phyloP scores from a whole-genome alignment of 768 basidiomycete genomes.

The Panus rudis region DNA sequence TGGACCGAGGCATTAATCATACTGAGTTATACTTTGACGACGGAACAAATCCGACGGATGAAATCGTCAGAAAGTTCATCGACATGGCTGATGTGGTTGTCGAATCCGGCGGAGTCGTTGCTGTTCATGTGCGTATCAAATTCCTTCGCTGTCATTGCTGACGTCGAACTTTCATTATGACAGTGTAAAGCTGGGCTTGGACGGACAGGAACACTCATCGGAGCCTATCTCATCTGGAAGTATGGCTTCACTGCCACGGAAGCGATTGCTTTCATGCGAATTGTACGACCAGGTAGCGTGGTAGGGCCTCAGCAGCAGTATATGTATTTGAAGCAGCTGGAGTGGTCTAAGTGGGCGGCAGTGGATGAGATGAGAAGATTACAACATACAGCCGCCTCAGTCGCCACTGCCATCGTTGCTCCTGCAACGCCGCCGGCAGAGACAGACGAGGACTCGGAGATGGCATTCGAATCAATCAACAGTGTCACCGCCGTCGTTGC shows the following conservation, averaged over 20 bases:
- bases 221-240: slow-evolving; percentile 98
- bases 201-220: slow-evolving; percentile 92
- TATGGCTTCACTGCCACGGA: slow-evolving; percentile 95
- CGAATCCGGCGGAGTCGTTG: slow-evolving; percentile 72
- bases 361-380: slow-evolving; percentile 65
- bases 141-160: slow-evolving; percentile 7
- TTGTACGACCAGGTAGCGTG: slow-evolving; percentile 89
- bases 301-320: slow-evolving; percentile 93
- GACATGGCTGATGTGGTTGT: slow-evolving; percentile 76
- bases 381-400: slow-evolving; percentile 19
- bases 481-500: slow-evolving; percentile 27
- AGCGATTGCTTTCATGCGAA: slow-evolving; percentile 97
- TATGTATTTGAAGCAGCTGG: slow-evolving; percentile 89
- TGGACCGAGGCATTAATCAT: slow-evolving; percentile 81
- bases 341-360: slow-evolving; percentile 92
- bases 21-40: slow-evolving; percentile 96
- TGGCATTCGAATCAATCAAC: slow-evolving; percentile 20
- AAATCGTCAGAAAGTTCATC: slow-evolving; percentile 89
- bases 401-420: slow-evolving; percentile 45
- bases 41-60: slow-evolving; percentile 94
- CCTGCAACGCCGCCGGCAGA: slow-evolving; percentile 81
- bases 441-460: slow-evolving; percentile 52
- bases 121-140: slow-evolving; percentile 66
- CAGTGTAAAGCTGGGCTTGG: slow-evolving; percentile 97
- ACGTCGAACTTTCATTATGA: neutral